phyloP scores from a whole-genome alignment of 2,329 filamentous ascomycete genomes.

The Dactylellina parvicollis region DNA sequence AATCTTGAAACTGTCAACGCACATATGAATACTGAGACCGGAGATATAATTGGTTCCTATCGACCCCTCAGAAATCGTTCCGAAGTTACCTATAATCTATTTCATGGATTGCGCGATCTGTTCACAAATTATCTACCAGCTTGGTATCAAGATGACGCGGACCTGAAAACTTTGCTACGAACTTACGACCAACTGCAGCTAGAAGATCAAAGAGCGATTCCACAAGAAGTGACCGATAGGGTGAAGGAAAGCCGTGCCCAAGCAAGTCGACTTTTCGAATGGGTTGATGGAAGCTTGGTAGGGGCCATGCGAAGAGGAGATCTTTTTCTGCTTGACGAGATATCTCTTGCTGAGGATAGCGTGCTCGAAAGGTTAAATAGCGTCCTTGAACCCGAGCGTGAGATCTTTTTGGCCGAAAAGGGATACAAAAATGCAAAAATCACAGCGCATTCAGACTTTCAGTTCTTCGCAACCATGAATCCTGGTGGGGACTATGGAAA shows the following conservation, averaged over 20 bases:
- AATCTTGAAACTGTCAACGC: conserved; percentile 91
- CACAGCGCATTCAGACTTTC: conserved; percentile 79
- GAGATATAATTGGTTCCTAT: conserved; percentile 95
- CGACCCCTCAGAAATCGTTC: conserved; percentile 86
- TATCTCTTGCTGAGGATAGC: conserved; percentile 96
- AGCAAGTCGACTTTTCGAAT: conserved; percentile 90
- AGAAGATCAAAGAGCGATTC: conserved; percentile 64
- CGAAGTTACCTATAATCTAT: conserved; percentile 73
- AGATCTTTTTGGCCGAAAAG: conserved; percentile 91
- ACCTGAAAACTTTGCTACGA: conserved; percentile 69
- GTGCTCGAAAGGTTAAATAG: conserved; percentile 96
- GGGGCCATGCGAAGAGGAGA: conserved; percentile 90
- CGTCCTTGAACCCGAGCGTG: conserved; percentile 87
- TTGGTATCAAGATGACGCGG: conserved; percentile 60
- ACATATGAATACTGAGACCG: conserved; percentile 97
- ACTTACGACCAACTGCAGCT: conserved; percentile 69
- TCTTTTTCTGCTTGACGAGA: conserved; percentile 95
- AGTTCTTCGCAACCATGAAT: conserved; percentile 99
- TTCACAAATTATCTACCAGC: conserved; percentile 60
- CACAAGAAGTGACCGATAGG: conserved; percentile 64
- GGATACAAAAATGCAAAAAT: conserved; percentile 84
- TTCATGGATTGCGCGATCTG: conserved; percentile 68
- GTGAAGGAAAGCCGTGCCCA: conserved; percentile 68
- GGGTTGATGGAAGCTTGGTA: conserved; percentile 92
- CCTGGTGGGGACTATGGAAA: conserved; percentile 98